A percentile compares a stretch with the other conserved stretches of the same genome.
phyloP scores from a whole-genome alignment of 192 early-diverging fungal species.

The Gamsiella multidivaricata region DNA sequence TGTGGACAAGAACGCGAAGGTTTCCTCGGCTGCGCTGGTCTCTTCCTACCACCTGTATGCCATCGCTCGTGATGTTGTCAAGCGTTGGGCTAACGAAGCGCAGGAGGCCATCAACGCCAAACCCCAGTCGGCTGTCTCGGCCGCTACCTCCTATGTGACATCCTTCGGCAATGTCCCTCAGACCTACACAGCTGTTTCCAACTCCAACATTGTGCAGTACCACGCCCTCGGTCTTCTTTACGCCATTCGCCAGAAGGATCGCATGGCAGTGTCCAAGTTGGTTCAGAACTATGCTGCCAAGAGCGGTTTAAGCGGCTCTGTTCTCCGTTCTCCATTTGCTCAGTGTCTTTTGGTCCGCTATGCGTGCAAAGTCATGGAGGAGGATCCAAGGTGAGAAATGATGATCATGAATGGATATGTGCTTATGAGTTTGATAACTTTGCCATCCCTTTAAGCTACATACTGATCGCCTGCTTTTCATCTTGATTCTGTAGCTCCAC shows the following conservation, averaged over 20 bases:
- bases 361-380: constrained; percentile 88
- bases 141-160: constrained; percentile 64
- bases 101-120: constrained; percentile 94
- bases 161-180: constrained; percentile 58
- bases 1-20: constrained; percentile 92
- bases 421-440: no score
- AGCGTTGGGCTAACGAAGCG: constrained; percentile 97
- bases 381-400: constrained; percentile 67
- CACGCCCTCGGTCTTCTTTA: constrained; percentile 97
- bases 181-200: constrained; percentile 61
- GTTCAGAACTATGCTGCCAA: constrained; percentile 86
- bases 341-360: constrained; percentile 94
- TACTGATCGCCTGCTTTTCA: no score
- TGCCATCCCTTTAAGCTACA: neutral
- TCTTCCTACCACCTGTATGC: constrained; percentile 89
- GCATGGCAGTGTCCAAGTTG: constrained; percentile 97
- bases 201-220: constrained; percentile 93
- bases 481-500: constrained; percentile 50
- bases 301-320: constrained; percentile 58
- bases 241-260: constrained; percentile 94
- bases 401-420: no score
- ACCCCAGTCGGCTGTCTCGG: constrained; percentile 61
- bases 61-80: constrained; percentile 90
- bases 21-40: constrained; percentile 92
- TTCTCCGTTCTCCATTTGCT: constrained; percentile 85